Evolutionary conservation across 2,329 filamentous ascomycete genomes (phyloP).

Genomic region (Neofusicoccum sp.): DNA sequence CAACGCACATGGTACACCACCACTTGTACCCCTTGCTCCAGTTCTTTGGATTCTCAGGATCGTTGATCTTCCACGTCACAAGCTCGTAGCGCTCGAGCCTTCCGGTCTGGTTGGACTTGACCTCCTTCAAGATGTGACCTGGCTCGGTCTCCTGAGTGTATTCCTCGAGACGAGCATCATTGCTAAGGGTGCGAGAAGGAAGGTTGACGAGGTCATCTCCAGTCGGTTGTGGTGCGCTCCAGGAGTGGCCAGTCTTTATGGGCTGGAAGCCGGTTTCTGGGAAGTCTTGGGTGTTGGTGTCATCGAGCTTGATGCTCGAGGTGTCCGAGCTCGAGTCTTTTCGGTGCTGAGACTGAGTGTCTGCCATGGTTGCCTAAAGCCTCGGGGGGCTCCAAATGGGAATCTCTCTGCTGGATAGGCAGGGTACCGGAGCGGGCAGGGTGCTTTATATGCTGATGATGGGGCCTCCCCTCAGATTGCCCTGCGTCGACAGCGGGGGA

Average conservation of each 20-base stretch:
- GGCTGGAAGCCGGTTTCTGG: slow-evolving; percentile 18
- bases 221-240: slow-evolving; percentile 14
- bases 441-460: background rate
- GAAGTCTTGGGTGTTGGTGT: slow-evolving; percentile 17
- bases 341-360: background rate
- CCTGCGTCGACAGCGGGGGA: background rate
- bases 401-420: background rate
- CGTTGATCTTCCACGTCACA: slow-evolving; percentile 70
- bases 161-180: slow-evolving; percentile 60
- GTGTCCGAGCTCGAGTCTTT: slow-evolving; percentile 15
- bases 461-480: background rate
- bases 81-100: slow-evolving; percentile 59
- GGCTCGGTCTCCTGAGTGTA: slow-evolving; percentile 64
- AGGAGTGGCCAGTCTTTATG: slow-evolving; percentile 9
- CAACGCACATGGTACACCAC: slow-evolving; percentile 80
- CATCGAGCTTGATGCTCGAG: slow-evolving; percentile 15
- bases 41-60: slow-evolving; percentile 82
- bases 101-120: slow-evolving; percentile 58
- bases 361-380: slow-evolving; percentile 1
- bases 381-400: background rate
- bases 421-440: background rate
- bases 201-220: slow-evolving; percentile 58
- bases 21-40: slow-evolving; percentile 79
- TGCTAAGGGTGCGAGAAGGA: slow-evolving; percentile 66
- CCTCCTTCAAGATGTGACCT: slow-evolving; percentile 63